Base-by-base conservation (phyloP, 2,329 filamentous ascomycete species). In the Seiridium cupressi region DNA sequence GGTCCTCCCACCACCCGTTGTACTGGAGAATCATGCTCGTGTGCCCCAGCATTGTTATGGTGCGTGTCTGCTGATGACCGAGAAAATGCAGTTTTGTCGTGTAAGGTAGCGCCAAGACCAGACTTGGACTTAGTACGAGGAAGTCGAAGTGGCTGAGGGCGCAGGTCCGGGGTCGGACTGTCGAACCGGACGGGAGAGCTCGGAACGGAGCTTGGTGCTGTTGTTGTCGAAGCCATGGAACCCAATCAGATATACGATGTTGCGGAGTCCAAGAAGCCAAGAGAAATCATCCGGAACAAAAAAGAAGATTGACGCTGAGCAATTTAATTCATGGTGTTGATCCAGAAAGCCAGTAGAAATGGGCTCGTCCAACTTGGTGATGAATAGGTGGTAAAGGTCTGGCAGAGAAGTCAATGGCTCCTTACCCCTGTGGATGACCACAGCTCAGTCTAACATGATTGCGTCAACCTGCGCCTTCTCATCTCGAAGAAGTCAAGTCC, bases 61-160 rank as follows among this genome's bases (percentile, higher is more conserved):
- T 38, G 10, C 3, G 10, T 18, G 35, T 32, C 10, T 35, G 8
- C 18, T 4, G 11, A 8, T 3, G 9, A 4, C n/a, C 35, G 11
- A n/a, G 34, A 5, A 36, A 11, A 5, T 40, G 38, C 35, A 36
- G 46, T 54, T 4, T 35, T 38, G 5, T 35, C 40, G 2, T 36
- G n/a, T 3, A n/a, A 9, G n/a, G 4, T 55, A 6, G 65, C 60
- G 2, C 62, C 49, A 44, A 44, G 54, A 5, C 31, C 42, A 10
- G 34, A 34, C n/a, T 58, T 62, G 3, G 44, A 51, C 46, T 60
- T 65, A n/a, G 62, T 65, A 36, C 55, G 60, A 40, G 63, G 63
- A 31, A 69, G 64, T 5, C 67, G 65, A 6, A 69, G 63, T 26
- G 67, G 67, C 42, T 64, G 63, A 11, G 67, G 67, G 36, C 62